phyloP scores from a whole-genome alignment of 2,329 filamentous ascomycete species.

The Madurella fahalii region DNA sequence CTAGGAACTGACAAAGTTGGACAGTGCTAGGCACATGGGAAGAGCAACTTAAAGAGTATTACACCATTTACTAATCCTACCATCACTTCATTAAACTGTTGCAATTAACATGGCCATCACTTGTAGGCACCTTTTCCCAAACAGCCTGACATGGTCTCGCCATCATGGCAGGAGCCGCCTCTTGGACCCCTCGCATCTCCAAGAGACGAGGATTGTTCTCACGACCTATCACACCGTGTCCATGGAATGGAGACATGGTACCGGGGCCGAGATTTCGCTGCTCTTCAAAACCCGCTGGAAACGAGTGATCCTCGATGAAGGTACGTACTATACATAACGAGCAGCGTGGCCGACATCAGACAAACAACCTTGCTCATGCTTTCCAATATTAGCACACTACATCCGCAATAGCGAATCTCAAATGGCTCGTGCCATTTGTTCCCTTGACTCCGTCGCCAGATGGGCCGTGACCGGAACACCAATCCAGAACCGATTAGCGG shows the following conservation, averaged over 20 bases:
- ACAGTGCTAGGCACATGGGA: slow-evolving; percentile 39
- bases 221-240: slow-evolving; percentile 42
- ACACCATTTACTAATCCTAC: neutral
- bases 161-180: slow-evolving; percentile 32
- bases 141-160: slow-evolving; percentile 24
- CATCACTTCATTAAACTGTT: neutral
- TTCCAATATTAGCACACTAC: slow-evolving; percentile 40
- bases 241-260: slow-evolving; percentile 31
- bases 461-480: slow-evolving; percentile 50
- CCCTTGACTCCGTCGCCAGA: slow-evolving; percentile 34
- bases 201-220: slow-evolving; percentile 30
- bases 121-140: slow-evolving; percentile 28
- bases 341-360: too few relatives aligned
- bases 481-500: slow-evolving; percentile 43
- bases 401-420: slow-evolving; percentile 35
- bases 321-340: too few relatives aligned
- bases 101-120: neutral
- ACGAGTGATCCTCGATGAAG: slow-evolving; percentile 39
- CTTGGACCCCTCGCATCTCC: slow-evolving; percentile 13
- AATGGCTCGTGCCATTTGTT: slow-evolving; percentile 37
- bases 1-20: too few relatives aligned
- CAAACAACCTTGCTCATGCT: too few relatives aligned
- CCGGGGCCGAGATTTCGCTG: slow-evolving; percentile 4
- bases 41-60: slow-evolving; percentile 31
- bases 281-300: slow-evolving; percentile 37